These are phyloP conservation scores for Psilocybe cyanescens DNA, from an alignment of 768 basidiomycete species.

Conservation along the genomic window DNA sequence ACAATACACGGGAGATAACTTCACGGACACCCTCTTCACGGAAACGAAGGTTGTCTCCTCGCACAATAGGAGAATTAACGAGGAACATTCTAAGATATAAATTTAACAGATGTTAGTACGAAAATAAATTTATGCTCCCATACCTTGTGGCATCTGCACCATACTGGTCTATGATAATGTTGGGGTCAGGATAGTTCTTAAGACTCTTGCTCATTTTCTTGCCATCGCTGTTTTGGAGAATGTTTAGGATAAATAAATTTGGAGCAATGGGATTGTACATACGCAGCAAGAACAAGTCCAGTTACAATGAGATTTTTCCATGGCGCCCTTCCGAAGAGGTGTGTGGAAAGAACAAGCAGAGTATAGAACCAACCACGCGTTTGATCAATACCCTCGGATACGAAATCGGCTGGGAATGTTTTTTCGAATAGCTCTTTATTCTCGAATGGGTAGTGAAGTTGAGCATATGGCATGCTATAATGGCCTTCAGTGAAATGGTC, in stretches of 20 bases:
- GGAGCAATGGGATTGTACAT: constrained; percentile 32
- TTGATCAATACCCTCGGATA: constrained; percentile 98
- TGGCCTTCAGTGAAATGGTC: constrained; percentile 2
- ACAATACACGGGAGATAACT: constrained; percentile 92
- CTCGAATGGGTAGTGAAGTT: constrained; percentile 97
- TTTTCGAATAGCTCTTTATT: constrained; percentile 87
- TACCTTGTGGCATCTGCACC: constrained; percentile 96
- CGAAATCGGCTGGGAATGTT: constrained; percentile 93
- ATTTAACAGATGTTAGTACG: background rate
- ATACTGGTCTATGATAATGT: constrained; percentile 84
- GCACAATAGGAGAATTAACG: constrained; percentile 98
- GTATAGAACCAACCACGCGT: constrained; percentile 99
- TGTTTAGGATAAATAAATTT: constrained; percentile 4
- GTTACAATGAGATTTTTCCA: constrained; percentile 99
- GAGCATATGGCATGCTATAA: constrained; percentile 95
- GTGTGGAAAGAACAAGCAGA: constrained; percentile 92
- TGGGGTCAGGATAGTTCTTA: constrained; percentile 97
- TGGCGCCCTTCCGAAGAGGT: constrained; percentile 90
- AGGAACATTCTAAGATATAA: constrained; percentile 80
- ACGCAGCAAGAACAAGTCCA: constrained; percentile 95
- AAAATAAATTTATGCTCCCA: constrained; percentile 10
- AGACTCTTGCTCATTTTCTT: constrained; percentile 99
- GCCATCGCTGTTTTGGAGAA: constrained; percentile 69
- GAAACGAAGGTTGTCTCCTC: constrained; percentile 97
- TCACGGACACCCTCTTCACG: constrained; percentile 98